Percentiles rank a stretch among this genome's conserved stretches.
phyloP scores from a whole-genome alignment of 139 green algal genomes.

The Gonium pectorale region DNA sequence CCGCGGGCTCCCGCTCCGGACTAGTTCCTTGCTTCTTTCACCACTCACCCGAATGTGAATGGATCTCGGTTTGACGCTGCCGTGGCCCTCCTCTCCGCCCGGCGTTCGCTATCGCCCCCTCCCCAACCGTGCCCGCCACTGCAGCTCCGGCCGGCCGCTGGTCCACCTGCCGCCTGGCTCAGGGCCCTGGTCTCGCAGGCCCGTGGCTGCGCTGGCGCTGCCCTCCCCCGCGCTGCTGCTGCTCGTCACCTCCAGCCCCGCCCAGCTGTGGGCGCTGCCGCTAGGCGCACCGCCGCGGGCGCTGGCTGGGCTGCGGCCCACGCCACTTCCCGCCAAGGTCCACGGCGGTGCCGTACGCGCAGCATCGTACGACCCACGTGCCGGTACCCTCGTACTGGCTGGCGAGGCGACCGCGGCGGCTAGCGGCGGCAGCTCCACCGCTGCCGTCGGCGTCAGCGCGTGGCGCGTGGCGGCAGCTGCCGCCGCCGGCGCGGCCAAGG shows the following conservation, averaged over 20 bases:
- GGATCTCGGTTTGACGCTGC: no score
- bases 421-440: background rate
- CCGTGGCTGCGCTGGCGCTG: background rate
- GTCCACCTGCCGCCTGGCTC: background rate
- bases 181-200: background rate
- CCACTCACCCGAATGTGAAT: no score
- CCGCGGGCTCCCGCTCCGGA: no score
- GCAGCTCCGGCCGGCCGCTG: background rate
- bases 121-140: no score
- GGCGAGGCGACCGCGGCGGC: constrained; percentile 1
- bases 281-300: background rate
- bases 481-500: background rate
- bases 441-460: constrained; percentile 7
- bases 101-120: background rate
- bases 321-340: background rate
- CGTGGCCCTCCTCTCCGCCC: no score
- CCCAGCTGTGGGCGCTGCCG: background rate
- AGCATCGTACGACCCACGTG: background rate
- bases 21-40: no score
- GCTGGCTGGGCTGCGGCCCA: background rate
- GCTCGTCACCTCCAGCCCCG: background rate
- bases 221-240: background rate
- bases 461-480: background rate
- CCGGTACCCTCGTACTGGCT: background rate
- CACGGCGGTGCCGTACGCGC: constrained; percentile 1